Evolutionary conservation across 2,329 filamentous ascomycete species (phyloP).

Genomic region (Trichoderma breve): DNA sequence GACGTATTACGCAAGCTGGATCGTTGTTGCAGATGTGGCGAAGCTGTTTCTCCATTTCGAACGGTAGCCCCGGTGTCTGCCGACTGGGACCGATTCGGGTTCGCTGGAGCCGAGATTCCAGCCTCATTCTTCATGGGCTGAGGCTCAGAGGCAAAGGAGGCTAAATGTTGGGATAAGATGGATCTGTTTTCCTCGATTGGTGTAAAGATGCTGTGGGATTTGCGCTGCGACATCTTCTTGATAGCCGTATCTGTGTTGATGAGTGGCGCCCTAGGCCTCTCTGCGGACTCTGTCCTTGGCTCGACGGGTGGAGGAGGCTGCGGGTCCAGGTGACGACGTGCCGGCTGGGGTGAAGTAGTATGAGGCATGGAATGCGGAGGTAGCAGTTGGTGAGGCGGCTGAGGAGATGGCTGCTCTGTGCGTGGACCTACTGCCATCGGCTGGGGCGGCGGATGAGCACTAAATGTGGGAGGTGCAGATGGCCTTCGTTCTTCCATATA

Average conservation of each 20-base stretch:
- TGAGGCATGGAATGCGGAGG: slow-evolving; percentile 48
- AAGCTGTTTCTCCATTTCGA: slow-evolving; percentile 51
- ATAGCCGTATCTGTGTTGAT: slow-evolving; percentile 53
- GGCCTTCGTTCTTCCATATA: slow-evolving; percentile 76
- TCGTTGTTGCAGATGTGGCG: slow-evolving; percentile 54
- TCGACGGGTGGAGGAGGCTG: slow-evolving; percentile 52
- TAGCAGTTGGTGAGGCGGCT: slow-evolving; percentile 53
- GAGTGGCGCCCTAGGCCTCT: slow-evolving; percentile 45
- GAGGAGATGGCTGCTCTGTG: slow-evolving; percentile 59
- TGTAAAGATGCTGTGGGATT: slow-evolving; percentile 92
- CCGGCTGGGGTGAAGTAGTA: slow-evolving; percentile 46
- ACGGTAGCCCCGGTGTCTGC: slow-evolving; percentile 60
- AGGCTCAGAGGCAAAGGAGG: slow-evolving; percentile 60
- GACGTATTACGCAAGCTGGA: slow-evolving; percentile 50
- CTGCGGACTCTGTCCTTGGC: slow-evolving; percentile 48
- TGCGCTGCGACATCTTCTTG: slow-evolving; percentile 68
- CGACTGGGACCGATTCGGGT: slow-evolving; percentile 59
- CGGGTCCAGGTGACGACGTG: slow-evolving; percentile 48
- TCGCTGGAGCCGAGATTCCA: slow-evolving; percentile 32
- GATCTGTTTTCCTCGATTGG: slow-evolving; percentile 93
- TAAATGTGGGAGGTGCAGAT: slow-evolving; percentile 66
- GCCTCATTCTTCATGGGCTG: slow-evolving; percentile 40
- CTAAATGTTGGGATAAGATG: slow-evolving; percentile 80
- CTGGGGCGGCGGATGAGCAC: slow-evolving; percentile 55
- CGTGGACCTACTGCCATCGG: slow-evolving; percentile 46